Conservation (phyloP, 23 red algal species). For the Gracilariopsis chorda region DNA sequence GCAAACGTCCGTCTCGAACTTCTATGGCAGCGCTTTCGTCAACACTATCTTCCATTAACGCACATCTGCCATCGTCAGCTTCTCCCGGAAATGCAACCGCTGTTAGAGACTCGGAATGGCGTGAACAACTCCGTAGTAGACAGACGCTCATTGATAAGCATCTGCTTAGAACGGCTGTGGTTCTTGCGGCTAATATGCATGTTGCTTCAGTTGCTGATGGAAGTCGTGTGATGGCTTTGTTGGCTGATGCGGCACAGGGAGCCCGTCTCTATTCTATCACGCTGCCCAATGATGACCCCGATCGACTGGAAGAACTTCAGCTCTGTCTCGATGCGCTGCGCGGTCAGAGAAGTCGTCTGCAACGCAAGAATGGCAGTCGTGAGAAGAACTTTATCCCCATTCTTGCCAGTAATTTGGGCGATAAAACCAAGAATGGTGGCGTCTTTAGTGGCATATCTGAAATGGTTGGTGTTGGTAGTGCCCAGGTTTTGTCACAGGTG, state of each 20-base stretch:
- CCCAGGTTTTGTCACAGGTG: not conserved
- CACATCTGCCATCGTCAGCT: conserved; percentile 17
- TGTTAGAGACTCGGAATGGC: conserved; percentile 24
- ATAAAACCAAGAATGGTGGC: not conserved
- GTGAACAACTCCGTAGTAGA: not conserved
- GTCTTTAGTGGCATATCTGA: conserved; percentile 24
- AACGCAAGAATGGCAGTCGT: not conserved
- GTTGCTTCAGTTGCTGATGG: conserved; percentile 14
- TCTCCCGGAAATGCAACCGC: not conserved
- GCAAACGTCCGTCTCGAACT: not conserved
- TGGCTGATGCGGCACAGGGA: conserved; percentile 22
- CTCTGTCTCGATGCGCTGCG: not conserved
- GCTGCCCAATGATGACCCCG: not conserved
- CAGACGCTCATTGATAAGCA: not conserved
- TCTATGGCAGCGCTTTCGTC: conserved; percentile 12
- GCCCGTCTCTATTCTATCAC: not conserved
- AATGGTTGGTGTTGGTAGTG: conserved; percentile 21
- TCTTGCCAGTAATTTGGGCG: conserved; percentile 5
- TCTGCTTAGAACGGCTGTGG: conserved; percentile 13
- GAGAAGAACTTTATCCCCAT: conserved; percentile 4
- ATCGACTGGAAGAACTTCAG: conserved; percentile 21
- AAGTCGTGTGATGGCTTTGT: not conserved
- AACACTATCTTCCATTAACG: conserved; percentile 47
- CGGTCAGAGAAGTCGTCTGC: not conserved
- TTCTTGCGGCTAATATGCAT: not conserved